A percentile compares a stretch with the other conserved stretches of the same genome.
Conservation (phyloP, 2,329 filamentous ascomycete genomes). For the Sporothrix protearum region DNA sequence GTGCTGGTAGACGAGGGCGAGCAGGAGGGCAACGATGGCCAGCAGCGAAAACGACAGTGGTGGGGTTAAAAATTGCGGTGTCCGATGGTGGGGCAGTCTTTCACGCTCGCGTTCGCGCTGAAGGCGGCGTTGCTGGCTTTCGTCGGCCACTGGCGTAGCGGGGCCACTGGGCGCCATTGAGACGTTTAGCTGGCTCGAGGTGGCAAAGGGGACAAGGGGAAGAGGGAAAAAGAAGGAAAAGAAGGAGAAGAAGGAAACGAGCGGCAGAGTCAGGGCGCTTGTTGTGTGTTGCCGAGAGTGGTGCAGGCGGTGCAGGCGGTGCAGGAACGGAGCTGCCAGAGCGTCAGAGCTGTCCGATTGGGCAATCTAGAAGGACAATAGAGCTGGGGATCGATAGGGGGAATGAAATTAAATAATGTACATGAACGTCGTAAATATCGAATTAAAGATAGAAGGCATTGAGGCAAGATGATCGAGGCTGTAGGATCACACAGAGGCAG, state of each 20-base stretch:
- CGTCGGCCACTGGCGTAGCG: background rate
- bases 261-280: background rate
- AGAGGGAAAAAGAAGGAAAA: too few relatives aligned
- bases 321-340: background rate
- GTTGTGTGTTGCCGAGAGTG: background rate
- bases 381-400: background rate
- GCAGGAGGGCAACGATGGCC: constrained; percentile 24
- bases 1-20: constrained; percentile 26
- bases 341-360: background rate
- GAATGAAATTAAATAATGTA: background rate
- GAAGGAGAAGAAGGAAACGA: background rate
- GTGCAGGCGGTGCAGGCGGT: background rate
- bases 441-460: too few relatives aligned
- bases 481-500: too few relatives aligned
- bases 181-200: background rate
- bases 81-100: constrained; percentile 24
- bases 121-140: background rate
- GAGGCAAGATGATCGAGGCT: too few relatives aligned
- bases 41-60: constrained; percentile 37
- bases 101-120: background rate
- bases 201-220: background rate
- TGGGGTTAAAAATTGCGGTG: constrained; percentile 41
- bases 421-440: too few relatives aligned
- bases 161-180: constrained; percentile 9
- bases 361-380: background rate